phyloP scores from a whole-genome alignment of 495 filamentous ascomycete species.

The Hypomontagnella submonticulosa region DNA sequence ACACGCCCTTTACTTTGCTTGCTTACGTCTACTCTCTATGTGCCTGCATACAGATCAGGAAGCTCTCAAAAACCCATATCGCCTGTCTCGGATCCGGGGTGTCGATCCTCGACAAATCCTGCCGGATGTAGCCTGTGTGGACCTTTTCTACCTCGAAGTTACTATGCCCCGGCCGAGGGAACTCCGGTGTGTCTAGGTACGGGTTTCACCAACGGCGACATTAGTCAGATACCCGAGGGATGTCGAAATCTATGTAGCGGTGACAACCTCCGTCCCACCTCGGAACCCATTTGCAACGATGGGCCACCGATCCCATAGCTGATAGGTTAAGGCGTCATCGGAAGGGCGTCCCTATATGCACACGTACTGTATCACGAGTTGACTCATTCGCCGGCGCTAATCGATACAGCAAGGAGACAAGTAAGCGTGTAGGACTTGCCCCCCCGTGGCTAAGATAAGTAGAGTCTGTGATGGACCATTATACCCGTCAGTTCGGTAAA shows the following conservation, averaged over 20 bases:
- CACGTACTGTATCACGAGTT: not conserved
- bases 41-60: too few species aligned
- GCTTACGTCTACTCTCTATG: too few species aligned
- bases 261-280: not conserved
- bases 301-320: not conserved
- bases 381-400: not conserved
- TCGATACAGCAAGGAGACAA: not conserved
- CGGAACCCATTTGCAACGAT: not conserved
- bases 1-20: too few species aligned
- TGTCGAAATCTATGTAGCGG: not conserved
- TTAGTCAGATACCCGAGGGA: not conserved
- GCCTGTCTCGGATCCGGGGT: too few species aligned
- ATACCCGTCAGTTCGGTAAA: too few species aligned
- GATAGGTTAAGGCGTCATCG: not conserved
- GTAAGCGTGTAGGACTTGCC: not conserved
- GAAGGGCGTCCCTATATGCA: not conserved
- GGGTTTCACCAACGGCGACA: not conserved
- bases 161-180: not conserved
- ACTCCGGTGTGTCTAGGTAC: not conserved
- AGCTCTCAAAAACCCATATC: too few species aligned
- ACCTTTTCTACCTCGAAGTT: too few species aligned
- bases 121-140: too few species aligned
- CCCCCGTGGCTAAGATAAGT: not conserved
- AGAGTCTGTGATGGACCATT: not conserved
- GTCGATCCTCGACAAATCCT: too few species aligned